Base-by-base conservation (phyloP, 805 yeast species). In the Lipomyces yamadae region DNA sequence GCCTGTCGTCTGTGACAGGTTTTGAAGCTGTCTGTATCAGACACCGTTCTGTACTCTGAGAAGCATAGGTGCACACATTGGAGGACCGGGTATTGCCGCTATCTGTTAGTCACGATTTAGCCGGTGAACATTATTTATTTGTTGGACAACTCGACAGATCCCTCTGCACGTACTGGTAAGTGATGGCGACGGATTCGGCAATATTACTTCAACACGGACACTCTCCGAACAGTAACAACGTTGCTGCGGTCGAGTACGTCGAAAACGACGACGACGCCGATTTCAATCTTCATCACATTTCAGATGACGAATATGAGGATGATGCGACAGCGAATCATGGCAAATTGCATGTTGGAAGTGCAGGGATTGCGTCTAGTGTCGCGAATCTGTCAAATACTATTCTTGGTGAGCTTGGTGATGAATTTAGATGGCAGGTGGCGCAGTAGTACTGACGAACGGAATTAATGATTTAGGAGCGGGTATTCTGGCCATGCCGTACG, bases 401-500 rank as follows among this genome's bases (percentile, higher is more conserved):
- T 64, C 66, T 70, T 15, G 71, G 71, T 68, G 48, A 34, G 68
- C n/a, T 29, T n/a, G 35, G 1, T 42, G 15, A n/a, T 11, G 24
- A 24, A 42, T 2, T n/a, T n/a, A 8, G 5, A n/a, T 10, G 29
- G 13, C 1, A 4, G 13, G 30, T 18, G 29, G 30, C 29, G 29
- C 4, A 5, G 48, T n/a, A 2, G 24, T 24, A 42, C 18, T 56
- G 5, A 33, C 34, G 15, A 4, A 18, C 29, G 34, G 13, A 15
- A 32, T 56, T 7, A 15, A 32, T 56, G 7, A 24, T 30, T 81
- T 88, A 30, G 94, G 94, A 3, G 92, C 95, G 0, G 95, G 95
- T 0, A 80, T 90, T 72, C 83, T 90, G 58, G 91, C 92, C 24
- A 84, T 89, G 82, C 93, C 95, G 2, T 86, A 83, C 69, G 90